phyloP scores from a whole-genome alignment of 257 asterid genomes.

The Solanum paucissectum region DNA sequence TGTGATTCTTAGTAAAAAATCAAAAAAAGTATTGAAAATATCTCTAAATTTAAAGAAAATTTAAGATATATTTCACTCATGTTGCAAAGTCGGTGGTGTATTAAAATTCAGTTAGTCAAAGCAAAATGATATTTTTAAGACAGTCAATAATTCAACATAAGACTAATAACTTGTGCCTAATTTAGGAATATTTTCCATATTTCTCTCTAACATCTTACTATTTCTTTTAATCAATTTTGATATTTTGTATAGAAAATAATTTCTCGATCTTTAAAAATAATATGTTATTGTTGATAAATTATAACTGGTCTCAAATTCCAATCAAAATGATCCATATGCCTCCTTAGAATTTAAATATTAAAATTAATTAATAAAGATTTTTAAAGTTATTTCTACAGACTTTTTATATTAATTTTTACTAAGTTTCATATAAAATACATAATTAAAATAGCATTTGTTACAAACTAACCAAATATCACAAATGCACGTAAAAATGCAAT shows the following conservation, averaged over 20 bases:
- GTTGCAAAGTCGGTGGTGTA: rapidly evolving
- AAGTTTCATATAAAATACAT: too few relatives aligned
- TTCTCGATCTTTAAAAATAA: not conserved
- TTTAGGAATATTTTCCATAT: rapidly evolving
- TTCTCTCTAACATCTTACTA: not conserved
- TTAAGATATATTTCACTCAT: too few relatives aligned
- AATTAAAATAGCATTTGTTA: not conserved
- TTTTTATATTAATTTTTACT: not conserved
- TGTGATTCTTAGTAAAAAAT: rapidly evolving
- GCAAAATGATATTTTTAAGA: rapidly evolving
- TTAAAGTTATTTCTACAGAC: not conserved
- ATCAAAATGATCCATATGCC: not conserved
- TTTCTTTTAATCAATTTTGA: too few relatives aligned
- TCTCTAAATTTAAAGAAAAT: too few relatives aligned
- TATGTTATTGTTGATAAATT: too few relatives aligned
- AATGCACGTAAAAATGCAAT: not conserved
- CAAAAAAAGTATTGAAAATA: too few relatives aligned
- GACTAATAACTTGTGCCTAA: too few relatives aligned
- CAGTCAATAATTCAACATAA: rapidly evolving
- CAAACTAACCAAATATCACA: not conserved
- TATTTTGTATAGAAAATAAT: not conserved
- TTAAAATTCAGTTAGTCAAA: too few relatives aligned
- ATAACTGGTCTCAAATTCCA: not conserved
- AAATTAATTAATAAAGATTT: not conserved
- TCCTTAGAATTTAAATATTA: not conserved